A percentile compares a stretch with the other conserved stretches of the same genome.
These are phyloP conservation scores for Podila epigama DNA, from an alignment of 192 early-diverging fungal genomes.

Conservation along the genomic window DNA sequence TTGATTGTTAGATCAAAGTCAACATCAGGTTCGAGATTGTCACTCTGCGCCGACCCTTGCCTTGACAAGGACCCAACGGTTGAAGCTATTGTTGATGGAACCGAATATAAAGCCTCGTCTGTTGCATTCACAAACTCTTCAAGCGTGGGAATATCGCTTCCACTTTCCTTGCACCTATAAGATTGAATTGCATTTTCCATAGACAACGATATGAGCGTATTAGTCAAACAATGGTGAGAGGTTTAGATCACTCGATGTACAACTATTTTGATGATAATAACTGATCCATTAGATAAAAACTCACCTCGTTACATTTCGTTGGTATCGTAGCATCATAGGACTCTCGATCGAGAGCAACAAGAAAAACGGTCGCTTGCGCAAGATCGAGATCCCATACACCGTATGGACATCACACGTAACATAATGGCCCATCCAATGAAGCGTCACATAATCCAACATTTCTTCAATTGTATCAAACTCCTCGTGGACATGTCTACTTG, in stretches of 20 bases:
- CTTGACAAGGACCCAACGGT: not conserved
- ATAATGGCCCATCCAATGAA: constrained; percentile 77
- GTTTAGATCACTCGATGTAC: no score
- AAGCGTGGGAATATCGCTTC: constrained; percentile 39
- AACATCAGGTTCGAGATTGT: no score
- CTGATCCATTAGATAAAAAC: not conserved
- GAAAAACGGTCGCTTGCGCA: constrained; percentile 84
- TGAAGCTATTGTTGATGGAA: not conserved
- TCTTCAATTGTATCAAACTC: constrained; percentile 65
- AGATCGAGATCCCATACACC: constrained; percentile 60
- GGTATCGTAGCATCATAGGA: constrained; percentile 74
- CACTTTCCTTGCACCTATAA: constrained; percentile 15
- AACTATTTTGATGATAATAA: not conserved
- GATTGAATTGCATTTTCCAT: no score
- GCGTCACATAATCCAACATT: constrained; percentile 73
- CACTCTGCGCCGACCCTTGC: no score
- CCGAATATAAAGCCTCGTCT: constrained; percentile 59
- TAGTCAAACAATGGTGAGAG: no score
- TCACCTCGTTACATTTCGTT: constrained; percentile 58
- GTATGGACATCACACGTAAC: constrained; percentile 71
- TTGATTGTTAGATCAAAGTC: no score
- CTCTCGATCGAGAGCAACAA: constrained; percentile 87
- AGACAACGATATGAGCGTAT: no score
- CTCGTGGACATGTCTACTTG: not conserved
- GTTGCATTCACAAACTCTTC: constrained; percentile 67